A percentile compares a stretch with the other conserved stretches of the same genome.
These are phyloP conservation scores for Venturia effusa DNA, from an alignment of 2,329 filamentous ascomycete species.

Conservation along the genomic window DNA sequence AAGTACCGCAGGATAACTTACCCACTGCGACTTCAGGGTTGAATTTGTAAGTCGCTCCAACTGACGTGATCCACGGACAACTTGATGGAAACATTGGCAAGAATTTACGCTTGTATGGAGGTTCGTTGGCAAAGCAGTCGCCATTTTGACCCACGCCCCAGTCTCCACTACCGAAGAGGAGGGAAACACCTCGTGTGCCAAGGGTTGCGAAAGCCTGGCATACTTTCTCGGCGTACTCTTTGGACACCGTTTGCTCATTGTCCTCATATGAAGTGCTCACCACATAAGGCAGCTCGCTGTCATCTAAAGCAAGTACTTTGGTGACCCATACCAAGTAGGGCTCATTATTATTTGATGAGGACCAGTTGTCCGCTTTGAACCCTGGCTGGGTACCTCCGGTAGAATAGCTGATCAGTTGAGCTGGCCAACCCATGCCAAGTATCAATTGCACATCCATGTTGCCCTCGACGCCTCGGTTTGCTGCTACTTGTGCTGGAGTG, in stretches of 20 bases:
- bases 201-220: slow-evolving; percentile 30
- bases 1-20: not conserved
- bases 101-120: slow-evolving; percentile 25
- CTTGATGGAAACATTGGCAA: slow-evolving; percentile 35
- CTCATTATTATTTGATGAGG: slow-evolving; percentile 33
- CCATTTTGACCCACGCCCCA: slow-evolving; percentile 23
- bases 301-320: slow-evolving; percentile 23
- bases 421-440: slow-evolving; percentile 9
- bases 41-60: slow-evolving; percentile 22
- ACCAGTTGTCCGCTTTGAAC: not conserved
- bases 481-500: not conserved
- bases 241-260: slow-evolving; percentile 28
- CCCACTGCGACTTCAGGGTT: slow-evolving; percentile 18
- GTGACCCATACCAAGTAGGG: slow-evolving; percentile 32
- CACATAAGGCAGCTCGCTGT: slow-evolving; percentile 25
- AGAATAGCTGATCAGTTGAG: slow-evolving; percentile 6
- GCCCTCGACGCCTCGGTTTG: not conserved
- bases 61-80: slow-evolving; percentile 37
- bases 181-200: slow-evolving; percentile 28
- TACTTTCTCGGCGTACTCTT: slow-evolving; percentile 26
- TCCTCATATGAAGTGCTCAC: slow-evolving; percentile 30
- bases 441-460: slow-evolving; percentile 11
- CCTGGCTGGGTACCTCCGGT: slow-evolving; percentile 6
- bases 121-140: slow-evolving; percentile 34
- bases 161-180: slow-evolving; percentile 30